Percentiles rank a stretch among this genome's conserved stretches.
phyloP scores from a whole-genome alignment of 495 filamentous ascomycete species.

The Oleoguttula mirabilis region DNA sequence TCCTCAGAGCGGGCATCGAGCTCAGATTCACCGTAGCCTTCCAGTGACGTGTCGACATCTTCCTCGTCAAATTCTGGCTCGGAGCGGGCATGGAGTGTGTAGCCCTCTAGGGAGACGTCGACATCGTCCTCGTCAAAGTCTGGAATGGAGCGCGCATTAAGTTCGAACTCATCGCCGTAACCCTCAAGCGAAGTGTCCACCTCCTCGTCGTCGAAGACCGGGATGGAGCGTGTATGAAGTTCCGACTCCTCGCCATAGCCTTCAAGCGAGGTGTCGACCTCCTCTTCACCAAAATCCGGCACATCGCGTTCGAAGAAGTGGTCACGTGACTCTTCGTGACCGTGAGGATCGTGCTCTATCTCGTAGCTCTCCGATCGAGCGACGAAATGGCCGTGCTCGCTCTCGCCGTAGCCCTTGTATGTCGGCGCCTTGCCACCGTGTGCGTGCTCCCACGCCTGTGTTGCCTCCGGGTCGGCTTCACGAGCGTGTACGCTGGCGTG shows the following conservation, averaged over 20 bases:
- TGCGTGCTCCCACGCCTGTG: not conserved
- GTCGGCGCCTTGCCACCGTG: conserved; percentile 3
- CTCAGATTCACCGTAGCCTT: too few species aligned
- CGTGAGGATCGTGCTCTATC: too few species aligned
- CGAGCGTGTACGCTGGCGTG: conserved; percentile 1
- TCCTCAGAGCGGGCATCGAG: too few species aligned
- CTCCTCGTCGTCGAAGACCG: not conserved
- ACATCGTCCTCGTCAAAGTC: not conserved
- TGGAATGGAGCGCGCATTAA: not conserved
- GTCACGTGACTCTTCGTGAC: too few species aligned
- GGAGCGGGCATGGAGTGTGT: not conserved
- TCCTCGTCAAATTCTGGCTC: too few species aligned
- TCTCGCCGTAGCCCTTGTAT: conserved; percentile 1
- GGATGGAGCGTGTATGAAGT: not conserved
- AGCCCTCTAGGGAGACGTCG: not conserved
- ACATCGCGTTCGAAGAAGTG: not conserved
- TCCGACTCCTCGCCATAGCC: not conserved
- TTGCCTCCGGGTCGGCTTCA: conserved; percentile 3
- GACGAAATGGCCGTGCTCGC: not conserved
- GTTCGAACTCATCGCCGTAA: not conserved
- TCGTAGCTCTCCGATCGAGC: not conserved
- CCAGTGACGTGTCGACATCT: not conserved
- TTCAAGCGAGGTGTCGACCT: not conserved
- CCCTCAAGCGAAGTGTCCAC: not conserved
- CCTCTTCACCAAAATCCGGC: not conserved